These are phyloP conservation scores for Solanum corneliomulleri DNA, from an alignment of 257 asterid species.

Conservation along the genomic window DNA sequence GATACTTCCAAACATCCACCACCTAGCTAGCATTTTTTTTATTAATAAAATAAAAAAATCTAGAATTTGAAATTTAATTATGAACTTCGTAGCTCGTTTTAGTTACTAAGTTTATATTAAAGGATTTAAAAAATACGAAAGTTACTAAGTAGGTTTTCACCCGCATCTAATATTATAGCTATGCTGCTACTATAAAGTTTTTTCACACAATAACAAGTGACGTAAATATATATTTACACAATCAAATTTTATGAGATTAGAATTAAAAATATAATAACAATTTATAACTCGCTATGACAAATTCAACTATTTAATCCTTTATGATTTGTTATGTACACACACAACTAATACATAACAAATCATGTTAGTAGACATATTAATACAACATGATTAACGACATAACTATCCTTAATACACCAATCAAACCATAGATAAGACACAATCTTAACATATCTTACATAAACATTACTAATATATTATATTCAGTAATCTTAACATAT, in stretches of 20 bases:
- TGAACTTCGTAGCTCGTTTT: neutral
- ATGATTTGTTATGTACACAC: too few relatives aligned
- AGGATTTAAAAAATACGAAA: neutral
- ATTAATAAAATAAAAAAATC: accelerated
- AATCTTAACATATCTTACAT: neutral
- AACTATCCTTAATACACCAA: neutral
- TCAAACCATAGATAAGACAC: neutral
- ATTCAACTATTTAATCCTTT: neutral
- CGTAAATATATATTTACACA: neutral
- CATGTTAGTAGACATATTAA: neutral
- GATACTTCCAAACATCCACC: neutral
- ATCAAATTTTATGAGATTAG: neutral
- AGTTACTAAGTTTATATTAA: neutral
- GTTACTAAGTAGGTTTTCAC: neutral
- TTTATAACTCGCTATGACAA: neutral
- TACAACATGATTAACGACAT: neutral
- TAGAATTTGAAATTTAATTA: neutral
- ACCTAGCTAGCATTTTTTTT: neutral
- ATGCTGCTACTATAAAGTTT: neutral
- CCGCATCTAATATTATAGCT: neutral
- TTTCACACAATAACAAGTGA: neutral
- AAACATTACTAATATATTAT: neutral
- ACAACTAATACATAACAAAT: too few relatives aligned
- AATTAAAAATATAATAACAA: neutral
- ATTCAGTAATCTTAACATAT: neutral